A percentile compares a stretch with the other conserved stretches of the same genome.
phyloP scores from a whole-genome alignment of 2,329 filamentous ascomycete species.

The Alternaria burnsii region DNA sequence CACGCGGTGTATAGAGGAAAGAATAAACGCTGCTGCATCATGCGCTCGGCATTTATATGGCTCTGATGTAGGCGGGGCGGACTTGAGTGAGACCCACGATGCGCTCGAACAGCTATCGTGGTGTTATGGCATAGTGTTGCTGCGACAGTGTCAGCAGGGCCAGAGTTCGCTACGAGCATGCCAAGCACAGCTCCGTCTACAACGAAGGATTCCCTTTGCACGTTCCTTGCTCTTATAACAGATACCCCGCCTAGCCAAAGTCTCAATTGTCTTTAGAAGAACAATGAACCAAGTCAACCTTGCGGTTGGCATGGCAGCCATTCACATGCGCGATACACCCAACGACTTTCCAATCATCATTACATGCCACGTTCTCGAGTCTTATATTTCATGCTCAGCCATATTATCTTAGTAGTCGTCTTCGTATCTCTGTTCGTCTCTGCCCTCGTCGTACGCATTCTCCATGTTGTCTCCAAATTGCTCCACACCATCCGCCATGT shows the following conservation, averaged over 20 bases:
- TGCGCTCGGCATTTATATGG: background rate
- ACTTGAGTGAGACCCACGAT: background rate
- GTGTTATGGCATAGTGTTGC: background rate
- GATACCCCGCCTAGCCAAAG: background rate
- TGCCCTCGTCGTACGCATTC: slow-evolving; percentile 34
- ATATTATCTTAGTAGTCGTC: slow-evolving; percentile 19
- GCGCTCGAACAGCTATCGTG: background rate
- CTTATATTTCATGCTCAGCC: background rate
- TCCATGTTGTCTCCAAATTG: slow-evolving; percentile 34
- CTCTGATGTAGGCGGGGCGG: too few relatives aligned
- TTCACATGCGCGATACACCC: background rate
- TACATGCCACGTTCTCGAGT: background rate
- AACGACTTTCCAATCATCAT: background rate
- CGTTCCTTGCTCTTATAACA: background rate
- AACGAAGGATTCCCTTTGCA: background rate
- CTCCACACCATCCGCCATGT: slow-evolving; percentile 25
- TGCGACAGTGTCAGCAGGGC: background rate
- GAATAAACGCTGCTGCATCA: background rate
- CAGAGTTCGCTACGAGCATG: slow-evolving; percentile 1
- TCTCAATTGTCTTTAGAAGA: background rate
- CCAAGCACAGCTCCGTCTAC: background rate
- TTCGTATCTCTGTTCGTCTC: slow-evolving; percentile 35
- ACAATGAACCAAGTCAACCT: background rate
- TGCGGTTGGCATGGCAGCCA: background rate
- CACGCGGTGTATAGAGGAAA: background rate